Evolutionary conservation across 805 yeast species (phyloP).

Genomic region (Kodamaea leandrae): DNA sequence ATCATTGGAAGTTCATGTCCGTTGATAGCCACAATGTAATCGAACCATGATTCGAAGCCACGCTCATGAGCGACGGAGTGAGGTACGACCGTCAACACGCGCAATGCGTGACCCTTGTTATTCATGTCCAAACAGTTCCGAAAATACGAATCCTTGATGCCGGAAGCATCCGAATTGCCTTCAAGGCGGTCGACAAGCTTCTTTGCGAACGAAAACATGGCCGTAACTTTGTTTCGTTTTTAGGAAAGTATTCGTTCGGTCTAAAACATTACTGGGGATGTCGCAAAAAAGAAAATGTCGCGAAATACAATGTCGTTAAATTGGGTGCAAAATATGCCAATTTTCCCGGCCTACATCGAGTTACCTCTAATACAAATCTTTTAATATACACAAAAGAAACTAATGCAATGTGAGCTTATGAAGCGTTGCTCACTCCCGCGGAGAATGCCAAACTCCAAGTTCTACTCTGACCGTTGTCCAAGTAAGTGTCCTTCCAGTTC

Average conservation of each 20-base stretch:
- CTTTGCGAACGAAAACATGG: slow-evolving; percentile 45
- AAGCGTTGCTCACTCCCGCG: slow-evolving; percentile 43
- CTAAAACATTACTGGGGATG: too few relatives aligned
- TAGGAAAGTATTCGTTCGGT: too few relatives aligned
- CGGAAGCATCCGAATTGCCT: slow-evolving; percentile 18
- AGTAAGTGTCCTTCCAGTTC: slow-evolving; percentile 32
- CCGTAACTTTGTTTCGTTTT: too few relatives aligned
- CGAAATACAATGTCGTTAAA: too few relatives aligned
- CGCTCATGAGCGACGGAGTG: slow-evolving; percentile 32
- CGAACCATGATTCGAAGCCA: slow-evolving; percentile 79
- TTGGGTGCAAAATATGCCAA: too few relatives aligned
- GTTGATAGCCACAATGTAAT: slow-evolving; percentile 77
- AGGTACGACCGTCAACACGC: slow-evolving; percentile 38
- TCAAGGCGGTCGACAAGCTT: slow-evolving; percentile 41
- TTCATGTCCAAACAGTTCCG: slow-evolving; percentile 29
- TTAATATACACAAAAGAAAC: too few relatives aligned
- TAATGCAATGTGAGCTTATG: slow-evolving; percentile 10
- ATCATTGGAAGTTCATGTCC: slow-evolving; percentile 57
- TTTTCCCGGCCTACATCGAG: too few relatives aligned
- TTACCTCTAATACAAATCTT: too few relatives aligned
- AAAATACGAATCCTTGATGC: slow-evolving; percentile 34
- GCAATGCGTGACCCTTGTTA: slow-evolving; percentile 41
- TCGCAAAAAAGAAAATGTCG: neutral
- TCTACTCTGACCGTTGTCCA: slow-evolving; percentile 62
- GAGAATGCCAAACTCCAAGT: slow-evolving; percentile 62